phyloP scores from a whole-genome alignment of 306 rosid genomes.

The Cyamopsis tetragonoloba region DNA sequence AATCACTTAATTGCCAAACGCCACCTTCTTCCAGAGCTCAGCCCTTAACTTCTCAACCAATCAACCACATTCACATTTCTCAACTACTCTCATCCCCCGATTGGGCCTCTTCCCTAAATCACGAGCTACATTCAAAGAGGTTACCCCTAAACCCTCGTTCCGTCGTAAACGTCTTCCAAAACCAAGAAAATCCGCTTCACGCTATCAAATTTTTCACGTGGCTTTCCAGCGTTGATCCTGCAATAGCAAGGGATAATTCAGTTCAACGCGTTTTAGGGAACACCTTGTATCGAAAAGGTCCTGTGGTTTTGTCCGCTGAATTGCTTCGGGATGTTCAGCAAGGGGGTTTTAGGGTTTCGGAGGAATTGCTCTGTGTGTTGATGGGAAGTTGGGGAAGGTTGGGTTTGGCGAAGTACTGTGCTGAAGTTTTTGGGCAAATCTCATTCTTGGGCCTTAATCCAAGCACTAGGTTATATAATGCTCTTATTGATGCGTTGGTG shows the following conservation, averaged over 20 bases:
- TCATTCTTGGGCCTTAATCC: conserved; percentile 58
- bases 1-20: background rate
- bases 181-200: conserved; percentile 55
- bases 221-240: conserved; percentile 52
- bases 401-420: conserved; percentile 70
- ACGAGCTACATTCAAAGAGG: conserved; percentile 46
- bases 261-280: conserved; percentile 46
- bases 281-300: conserved; percentile 50
- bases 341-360: conserved; percentile 49
- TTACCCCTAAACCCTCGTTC: conserved; percentile 42
- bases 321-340: conserved; percentile 49
- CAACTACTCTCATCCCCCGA: conserved; percentile 53
- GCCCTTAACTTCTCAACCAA: background rate
- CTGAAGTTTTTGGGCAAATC: conserved; percentile 64
- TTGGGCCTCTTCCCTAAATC: conserved; percentile 58
- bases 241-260: conserved; percentile 35
- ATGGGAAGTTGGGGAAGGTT: conserved; percentile 86
- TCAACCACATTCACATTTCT: conserved; percentile 50
- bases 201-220: conserved; percentile 60
- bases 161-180: conserved; percentile 51
- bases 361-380: conserved; percentile 58
- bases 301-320: conserved; percentile 56
- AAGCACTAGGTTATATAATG: conserved; percentile 73
- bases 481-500: conserved; percentile 77
- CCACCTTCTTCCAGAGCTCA: background rate